Percentiles rank a stretch among this genome's conserved stretches.
Conservation (phyloP, 768 basidiomycete genomes). For the Mycena galericulata region DNA sequence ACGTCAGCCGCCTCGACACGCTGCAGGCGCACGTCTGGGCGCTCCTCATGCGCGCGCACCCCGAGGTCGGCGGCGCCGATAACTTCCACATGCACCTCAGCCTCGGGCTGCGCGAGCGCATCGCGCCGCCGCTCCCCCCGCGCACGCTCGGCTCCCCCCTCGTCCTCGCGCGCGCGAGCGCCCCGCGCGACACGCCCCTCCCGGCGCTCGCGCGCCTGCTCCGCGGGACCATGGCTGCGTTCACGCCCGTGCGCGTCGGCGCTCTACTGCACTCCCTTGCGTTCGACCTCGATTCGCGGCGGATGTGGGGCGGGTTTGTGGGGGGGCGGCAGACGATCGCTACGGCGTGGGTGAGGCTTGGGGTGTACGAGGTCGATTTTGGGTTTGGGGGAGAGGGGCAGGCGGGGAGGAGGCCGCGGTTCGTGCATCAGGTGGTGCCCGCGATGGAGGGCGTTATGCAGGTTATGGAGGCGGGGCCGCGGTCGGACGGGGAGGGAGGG, state of each 20-base stretch:
- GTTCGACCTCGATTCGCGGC: conserved; percentile 43
- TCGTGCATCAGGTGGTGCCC: conserved; percentile 49
- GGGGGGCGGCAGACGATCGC: conserved; percentile 47
- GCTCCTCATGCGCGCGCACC: conserved; percentile 46
- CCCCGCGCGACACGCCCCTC: conserved; percentile 27
- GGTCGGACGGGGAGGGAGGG: neutral
- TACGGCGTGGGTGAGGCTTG: conserved; percentile 49
- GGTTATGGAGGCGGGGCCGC: conserved; percentile 43
- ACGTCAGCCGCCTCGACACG: conserved; percentile 52
- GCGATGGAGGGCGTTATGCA: conserved; percentile 48
- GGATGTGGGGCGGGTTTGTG: conserved; percentile 51
- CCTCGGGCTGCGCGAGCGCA: conserved; percentile 42
- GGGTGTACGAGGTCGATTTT: conserved; percentile 50
- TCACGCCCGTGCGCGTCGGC: conserved; percentile 40
- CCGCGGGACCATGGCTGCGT: conserved; percentile 39
- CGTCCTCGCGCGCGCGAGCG: conserved; percentile 41
- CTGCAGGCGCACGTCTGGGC: conserved; percentile 52
- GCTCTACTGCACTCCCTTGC: conserved; percentile 51
- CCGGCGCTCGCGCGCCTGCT: conserved; percentile 42
- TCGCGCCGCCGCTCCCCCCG: conserved; percentile 39
- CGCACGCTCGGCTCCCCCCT: conserved; percentile 50
- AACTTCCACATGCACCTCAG: conserved; percentile 43
- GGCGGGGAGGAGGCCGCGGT: conserved; percentile 38
- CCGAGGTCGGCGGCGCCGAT: conserved; percentile 35
- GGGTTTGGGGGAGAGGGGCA: too few relatives aligned